Evolutionary conservation across 2,329 filamentous ascomycete genomes (phyloP).

Genomic region (Aspergillus glaucus): DNA sequence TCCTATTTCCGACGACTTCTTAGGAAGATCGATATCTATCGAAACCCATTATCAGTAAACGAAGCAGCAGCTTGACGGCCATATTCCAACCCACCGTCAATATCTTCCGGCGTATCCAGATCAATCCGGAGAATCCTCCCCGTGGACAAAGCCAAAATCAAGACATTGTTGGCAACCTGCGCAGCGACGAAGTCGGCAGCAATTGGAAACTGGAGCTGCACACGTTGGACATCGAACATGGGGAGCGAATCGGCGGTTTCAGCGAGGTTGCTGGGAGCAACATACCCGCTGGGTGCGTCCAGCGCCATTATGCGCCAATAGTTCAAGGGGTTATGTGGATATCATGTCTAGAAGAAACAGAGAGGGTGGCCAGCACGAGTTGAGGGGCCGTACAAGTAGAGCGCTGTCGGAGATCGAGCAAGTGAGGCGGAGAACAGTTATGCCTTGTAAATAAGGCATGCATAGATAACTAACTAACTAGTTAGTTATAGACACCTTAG

Average conservation of each 20-base stretch:
- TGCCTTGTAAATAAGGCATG: neutral
- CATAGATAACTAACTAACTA: too few species aligned
- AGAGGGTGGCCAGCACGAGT: too few species aligned
- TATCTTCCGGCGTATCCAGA: slow-evolving; percentile 85
- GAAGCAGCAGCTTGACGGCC: neutral
- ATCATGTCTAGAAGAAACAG: slow-evolving; percentile 9
- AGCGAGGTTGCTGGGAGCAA: slow-evolving; percentile 56
- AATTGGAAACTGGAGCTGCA: slow-evolving; percentile 89
- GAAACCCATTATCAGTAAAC: slow-evolving; percentile 11
- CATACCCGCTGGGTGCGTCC: slow-evolving; percentile 66
- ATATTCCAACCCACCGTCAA: slow-evolving; percentile 61
- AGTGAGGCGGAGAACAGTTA: neutral
- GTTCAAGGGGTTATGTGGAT: slow-evolving; percentile 23
- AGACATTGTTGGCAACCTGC: slow-evolving; percentile 94
- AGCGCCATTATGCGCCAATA: slow-evolving; percentile 57
- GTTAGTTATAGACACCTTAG: too few species aligned
- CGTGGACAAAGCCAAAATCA: slow-evolving; percentile 85
- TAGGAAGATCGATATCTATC: slow-evolving; percentile 90
- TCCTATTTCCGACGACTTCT: slow-evolving; percentile 83
- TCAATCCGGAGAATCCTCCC: slow-evolving; percentile 92
- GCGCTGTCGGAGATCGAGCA: neutral
- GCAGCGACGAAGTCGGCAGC: slow-evolving; percentile 94
- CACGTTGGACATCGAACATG: slow-evolving; percentile 90
- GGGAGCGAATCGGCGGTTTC: slow-evolving; percentile 62
- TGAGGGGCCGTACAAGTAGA: too few species aligned